phyloP scores from a whole-genome alignment of 495 filamentous ascomycete species.

The Cryomyces antarcticus region DNA sequence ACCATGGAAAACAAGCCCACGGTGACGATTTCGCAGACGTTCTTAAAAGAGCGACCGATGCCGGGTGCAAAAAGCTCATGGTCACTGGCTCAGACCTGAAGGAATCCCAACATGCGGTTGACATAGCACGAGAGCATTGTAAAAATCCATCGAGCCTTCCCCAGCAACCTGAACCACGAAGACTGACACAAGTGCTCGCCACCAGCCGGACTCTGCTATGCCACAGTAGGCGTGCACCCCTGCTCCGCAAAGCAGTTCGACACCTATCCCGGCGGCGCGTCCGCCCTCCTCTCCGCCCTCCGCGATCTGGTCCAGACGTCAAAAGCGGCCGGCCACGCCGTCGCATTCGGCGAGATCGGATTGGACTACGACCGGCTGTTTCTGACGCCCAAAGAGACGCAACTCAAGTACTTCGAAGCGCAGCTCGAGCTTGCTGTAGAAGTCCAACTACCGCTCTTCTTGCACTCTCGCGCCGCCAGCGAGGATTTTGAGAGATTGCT shows the following conservation, averaged over 20 bases:
- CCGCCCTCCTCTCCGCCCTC: constrained; percentile 29
- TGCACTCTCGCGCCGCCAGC: constrained; percentile 72
- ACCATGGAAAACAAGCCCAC: constrained; percentile 67
- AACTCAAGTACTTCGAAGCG: constrained; percentile 64
- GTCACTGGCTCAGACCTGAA: constrained; percentile 79
- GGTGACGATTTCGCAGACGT: constrained; percentile 60
- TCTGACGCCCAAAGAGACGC: constrained; percentile 51
- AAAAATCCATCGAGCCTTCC: constrained; percentile 10
- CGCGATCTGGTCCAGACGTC: constrained; percentile 30
- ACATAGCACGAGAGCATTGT: constrained; percentile 56
- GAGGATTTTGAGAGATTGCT: constrained; percentile 59
- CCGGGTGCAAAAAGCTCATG: constrained; percentile 75
- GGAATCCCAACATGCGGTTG: constrained; percentile 53
- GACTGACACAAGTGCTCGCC: neutral
- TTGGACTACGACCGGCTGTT: constrained; percentile 87
- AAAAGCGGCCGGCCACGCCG: constrained; percentile 29
- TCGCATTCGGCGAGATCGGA: constrained; percentile 89
- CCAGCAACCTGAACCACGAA: neutral
- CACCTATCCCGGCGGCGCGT: constrained; percentile 31
- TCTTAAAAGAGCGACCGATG: constrained; percentile 48
- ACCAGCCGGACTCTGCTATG: constrained; percentile 59
- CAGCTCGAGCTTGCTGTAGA: constrained; percentile 62
- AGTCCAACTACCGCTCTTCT: constrained; percentile 67
- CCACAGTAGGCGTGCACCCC: constrained; percentile 85
- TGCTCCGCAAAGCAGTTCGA: constrained; percentile 57